Conservation (phyloP, 2,329 filamentous ascomycete genomes). For the Rachicladosporium sp. region DNA sequence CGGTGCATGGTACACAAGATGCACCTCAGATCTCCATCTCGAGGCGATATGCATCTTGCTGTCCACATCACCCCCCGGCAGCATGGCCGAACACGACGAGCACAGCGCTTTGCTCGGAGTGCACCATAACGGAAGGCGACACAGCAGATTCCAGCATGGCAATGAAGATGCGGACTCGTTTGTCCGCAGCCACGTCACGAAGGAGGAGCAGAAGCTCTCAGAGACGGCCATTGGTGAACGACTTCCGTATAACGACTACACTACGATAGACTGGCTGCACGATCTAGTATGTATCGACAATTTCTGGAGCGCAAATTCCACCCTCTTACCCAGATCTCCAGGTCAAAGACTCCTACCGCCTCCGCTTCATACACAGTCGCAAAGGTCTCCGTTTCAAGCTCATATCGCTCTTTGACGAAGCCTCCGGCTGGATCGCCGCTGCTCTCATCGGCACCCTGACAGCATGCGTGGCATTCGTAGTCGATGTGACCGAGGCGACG, state of each 20-base stretch:
- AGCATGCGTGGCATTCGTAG: slow-evolving; percentile 42
- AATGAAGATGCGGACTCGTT: slow-evolving; percentile 33
- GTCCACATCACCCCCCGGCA: no score
- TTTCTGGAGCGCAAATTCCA: slow-evolving; percentile 1
- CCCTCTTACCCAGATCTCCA: slow-evolving; percentile 11
- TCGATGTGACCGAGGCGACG: slow-evolving; percentile 43
- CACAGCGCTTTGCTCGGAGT: slow-evolving; percentile 23
- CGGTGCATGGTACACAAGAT: no score
- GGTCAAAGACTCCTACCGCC: slow-evolving; percentile 47
- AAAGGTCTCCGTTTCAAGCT: slow-evolving; percentile 31
- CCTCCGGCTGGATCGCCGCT: slow-evolving; percentile 45
- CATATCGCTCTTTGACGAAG: slow-evolving; percentile 35
- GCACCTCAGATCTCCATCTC: no score
- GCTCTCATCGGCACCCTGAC: slow-evolving; percentile 43
- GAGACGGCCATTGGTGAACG: slow-evolving; percentile 40
- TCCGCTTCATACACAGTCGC: slow-evolving; percentile 32
- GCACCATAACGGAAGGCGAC: slow-evolving; percentile 13
- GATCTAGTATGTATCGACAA: slow-evolving; percentile 32
- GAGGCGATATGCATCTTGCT: no score
- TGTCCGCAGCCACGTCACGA: slow-evolving; percentile 30
- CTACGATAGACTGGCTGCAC: slow-evolving; percentile 51
- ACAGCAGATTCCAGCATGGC: slow-evolving; percentile 23
- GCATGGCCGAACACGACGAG: slow-evolving; percentile 13
- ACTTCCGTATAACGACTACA: slow-evolving; percentile 49
- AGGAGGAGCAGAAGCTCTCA: slow-evolving; percentile 37